phyloP scores from a whole-genome alignment of 306 rosid genomes.

The Luffa acutangula region DNA sequence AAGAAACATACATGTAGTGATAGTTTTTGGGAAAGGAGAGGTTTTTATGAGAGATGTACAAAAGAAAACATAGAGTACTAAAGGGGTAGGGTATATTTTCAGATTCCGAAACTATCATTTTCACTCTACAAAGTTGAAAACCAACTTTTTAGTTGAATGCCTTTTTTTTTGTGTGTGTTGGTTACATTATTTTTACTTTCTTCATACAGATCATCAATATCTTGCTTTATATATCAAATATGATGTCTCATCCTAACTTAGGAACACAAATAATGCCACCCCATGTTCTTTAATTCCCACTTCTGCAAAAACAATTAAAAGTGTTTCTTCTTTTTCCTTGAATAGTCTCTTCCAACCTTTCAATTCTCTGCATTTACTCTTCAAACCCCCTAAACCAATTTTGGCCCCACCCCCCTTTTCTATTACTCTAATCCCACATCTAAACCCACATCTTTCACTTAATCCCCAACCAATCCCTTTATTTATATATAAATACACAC shows the following conservation, averaged over 20 bases:
- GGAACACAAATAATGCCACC: slow-evolving; percentile 23
- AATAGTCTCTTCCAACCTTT: slow-evolving; percentile 9
- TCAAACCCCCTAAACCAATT: not conserved
- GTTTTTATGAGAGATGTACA: not conserved
- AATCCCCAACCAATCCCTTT: not conserved
- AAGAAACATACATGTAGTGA: no score
- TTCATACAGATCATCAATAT: slow-evolving; percentile 20
- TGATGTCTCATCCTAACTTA: slow-evolving; percentile 39
- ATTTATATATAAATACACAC: not conserved
- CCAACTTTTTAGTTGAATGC: not conserved
- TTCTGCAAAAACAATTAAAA: slow-evolving; percentile 5
- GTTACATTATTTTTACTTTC: slow-evolving; percentile 6
- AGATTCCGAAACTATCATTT: slow-evolving; percentile 35
- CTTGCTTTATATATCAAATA: slow-evolving; percentile 24
- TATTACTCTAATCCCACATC: not conserved
- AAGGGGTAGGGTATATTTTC: slow-evolving; percentile 24
- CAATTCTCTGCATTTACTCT: not conserved
- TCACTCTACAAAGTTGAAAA: not conserved
- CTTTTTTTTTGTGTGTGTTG: no score
- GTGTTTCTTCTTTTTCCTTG: not conserved
- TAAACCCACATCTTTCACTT: not conserved
- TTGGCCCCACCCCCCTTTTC: not conserved
- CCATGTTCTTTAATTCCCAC: slow-evolving; percentile 16
- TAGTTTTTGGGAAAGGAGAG: not conserved
- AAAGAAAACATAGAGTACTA: slow-evolving; percentile 1